Evolutionary conservation across 352 stramenopile genomes (phyloP).

Genomic region (Globisporangium canariense): DNA sequence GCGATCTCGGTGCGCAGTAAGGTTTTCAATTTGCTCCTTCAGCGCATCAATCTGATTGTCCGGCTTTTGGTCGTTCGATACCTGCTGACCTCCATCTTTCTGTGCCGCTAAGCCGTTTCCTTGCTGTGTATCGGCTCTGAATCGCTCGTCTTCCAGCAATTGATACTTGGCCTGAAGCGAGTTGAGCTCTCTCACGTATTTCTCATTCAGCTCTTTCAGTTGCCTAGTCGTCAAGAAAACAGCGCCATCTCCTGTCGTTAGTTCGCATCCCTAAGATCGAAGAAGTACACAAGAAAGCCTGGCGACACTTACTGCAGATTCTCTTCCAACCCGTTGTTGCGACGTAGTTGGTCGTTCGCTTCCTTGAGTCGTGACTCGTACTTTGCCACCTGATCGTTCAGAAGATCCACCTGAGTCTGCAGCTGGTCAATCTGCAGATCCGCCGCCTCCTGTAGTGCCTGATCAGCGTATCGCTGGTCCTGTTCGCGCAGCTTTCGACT

Average conservation of each 20-base stretch:
- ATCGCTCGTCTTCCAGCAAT: constrained; percentile 52
- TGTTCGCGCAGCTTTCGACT: constrained; percentile 28
- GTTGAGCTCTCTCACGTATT: constrained; percentile 49
- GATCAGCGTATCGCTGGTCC: constrained; percentile 31
- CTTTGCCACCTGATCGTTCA: constrained; percentile 80
- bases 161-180: constrained; percentile 43
- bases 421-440: constrained; percentile 72
- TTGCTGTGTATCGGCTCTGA: constrained; percentile 16
- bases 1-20: constrained; percentile 53
- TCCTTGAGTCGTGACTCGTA: constrained; percentile 74
- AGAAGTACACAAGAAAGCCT: background rate
- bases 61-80: background rate
- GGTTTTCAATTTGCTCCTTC: constrained; percentile 49
- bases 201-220: constrained; percentile 43
- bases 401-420: constrained; percentile 59
- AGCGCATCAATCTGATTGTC: constrained; percentile 22
- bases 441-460: constrained; percentile 35
- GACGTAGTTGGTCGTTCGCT: constrained; percentile 46
- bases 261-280: background rate
- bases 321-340: constrained; percentile 38
- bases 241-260: background rate
- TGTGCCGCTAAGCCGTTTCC: background rate
- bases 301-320: constrained; percentile 45
- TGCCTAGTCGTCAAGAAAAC: constrained; percentile 23
- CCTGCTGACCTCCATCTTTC: background rate